Evolutionary conservation across 805 yeast genomes (phyloP), one percentile per base, ranked within the genome.

Genomic region (Kurtzmaniella fragi): DNA sequence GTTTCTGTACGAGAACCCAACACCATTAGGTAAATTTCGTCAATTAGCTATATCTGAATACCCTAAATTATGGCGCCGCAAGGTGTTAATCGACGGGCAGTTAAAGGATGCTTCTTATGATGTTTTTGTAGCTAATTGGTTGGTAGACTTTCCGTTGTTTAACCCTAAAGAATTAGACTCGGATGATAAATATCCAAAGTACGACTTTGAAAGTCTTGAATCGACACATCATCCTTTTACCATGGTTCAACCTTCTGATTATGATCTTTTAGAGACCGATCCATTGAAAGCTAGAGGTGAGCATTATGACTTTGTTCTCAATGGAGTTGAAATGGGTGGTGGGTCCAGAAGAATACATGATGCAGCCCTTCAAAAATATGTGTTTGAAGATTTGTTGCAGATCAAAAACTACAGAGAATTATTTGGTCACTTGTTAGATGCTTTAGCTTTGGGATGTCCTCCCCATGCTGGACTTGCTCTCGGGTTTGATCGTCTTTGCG

Each of bases 221-320:
- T 77, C 98, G 0, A 90, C 97, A 0, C 99, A 93, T 56, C 99
- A 93, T 57, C 99, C 99, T 4, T 93, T 93, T 64, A 93, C 99
- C 0, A 93, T 93, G 98, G 84, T 82, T 1, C 73, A 80, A 28
- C 54, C 78, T 0, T 79, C 75, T 11, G 96, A 88, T 54, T 82
- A 82, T 48, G 75, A 75, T 1, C 56, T 64, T 5, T 63, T 89
- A 5, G 70, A 54, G 5, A 47, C 66, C 0, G 67, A 71, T 14
- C 95, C 95, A 4, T 59, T 86, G 17, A 56, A 64, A 30, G 88
- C 83, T 2, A 71, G 77, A 29, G 99, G 98, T 9, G 95, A 86
- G 52, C 99, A 93, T 59, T 93, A 89, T 57, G 99, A 93, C 56
- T 62, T 93, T 12, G 99, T 93, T 1, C 67, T 93, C 29, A 91